Evolutionary conservation across 2,329 filamentous ascomycete genomes (phyloP).

Genomic region (Cladosporium cucumerinum): DNA sequence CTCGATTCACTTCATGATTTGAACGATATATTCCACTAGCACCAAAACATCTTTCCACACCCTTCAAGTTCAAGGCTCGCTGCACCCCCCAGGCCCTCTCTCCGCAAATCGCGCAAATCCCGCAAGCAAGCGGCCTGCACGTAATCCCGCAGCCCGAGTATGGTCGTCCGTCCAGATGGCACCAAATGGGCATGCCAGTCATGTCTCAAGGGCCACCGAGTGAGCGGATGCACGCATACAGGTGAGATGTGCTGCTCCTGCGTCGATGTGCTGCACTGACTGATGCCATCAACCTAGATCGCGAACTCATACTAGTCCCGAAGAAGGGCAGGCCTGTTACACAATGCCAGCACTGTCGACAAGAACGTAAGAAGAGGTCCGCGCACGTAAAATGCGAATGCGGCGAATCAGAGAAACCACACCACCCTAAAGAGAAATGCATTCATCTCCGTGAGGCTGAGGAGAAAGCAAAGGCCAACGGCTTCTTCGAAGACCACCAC

Average conservation of each 20-base stretch:
- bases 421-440: slow-evolving; percentile 51
- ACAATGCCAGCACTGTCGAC: slow-evolving; percentile 95
- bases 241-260: slow-evolving; percentile 58
- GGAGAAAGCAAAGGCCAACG: slow-evolving; percentile 31
- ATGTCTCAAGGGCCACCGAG: slow-evolving; percentile 95
- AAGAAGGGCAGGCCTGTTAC: slow-evolving; percentile 97
- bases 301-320: slow-evolving; percentile 88
- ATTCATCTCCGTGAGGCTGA: slow-evolving; percentile 40
- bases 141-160: slow-evolving; percentile 21
- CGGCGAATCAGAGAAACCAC: slow-evolving; percentile 72
- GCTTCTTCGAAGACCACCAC: slow-evolving; percentile 24
- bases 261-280: slow-evolving; percentile 1
- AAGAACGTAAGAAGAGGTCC: slow-evolving; percentile 90
- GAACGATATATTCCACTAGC: slow-evolving; percentile 14
- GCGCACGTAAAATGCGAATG: slow-evolving; percentile 97
- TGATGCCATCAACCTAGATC: slow-evolving; percentile 58
- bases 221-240: slow-evolving; percentile 95
- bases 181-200: slow-evolving; percentile 98
- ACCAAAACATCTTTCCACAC: slow-evolving; percentile 13
- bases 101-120: slow-evolving; percentile 21
- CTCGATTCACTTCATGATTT: slow-evolving; percentile 16
- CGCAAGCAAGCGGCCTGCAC: slow-evolving; percentile 15
- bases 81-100: slow-evolving; percentile 7
- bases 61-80: slow-evolving; percentile 6
- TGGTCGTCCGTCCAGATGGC: slow-evolving; percentile 59